phyloP scores from a whole-genome alignment of 352 stramenopile species.

The Globisporangium lucens region DNA sequence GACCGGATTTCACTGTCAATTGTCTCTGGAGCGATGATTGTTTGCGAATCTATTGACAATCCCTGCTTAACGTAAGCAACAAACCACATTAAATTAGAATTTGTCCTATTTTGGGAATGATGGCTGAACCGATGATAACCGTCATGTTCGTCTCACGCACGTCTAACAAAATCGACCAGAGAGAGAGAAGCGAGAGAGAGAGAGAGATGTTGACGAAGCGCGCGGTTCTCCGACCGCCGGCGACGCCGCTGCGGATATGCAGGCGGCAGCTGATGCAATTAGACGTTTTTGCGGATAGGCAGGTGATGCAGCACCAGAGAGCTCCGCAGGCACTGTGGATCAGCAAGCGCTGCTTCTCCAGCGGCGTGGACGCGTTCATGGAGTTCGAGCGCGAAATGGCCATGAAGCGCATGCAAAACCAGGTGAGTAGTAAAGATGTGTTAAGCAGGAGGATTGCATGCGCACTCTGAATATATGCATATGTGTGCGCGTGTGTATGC shows the following conservation, averaged over 20 bases:
- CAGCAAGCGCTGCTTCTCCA: constrained; percentile 21
- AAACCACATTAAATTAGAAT: background rate
- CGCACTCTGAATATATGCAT: background rate
- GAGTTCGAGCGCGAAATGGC: constrained; percentile 84
- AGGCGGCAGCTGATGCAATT: background rate
- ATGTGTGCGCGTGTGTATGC: background rate
- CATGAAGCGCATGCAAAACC: constrained; percentile 47
- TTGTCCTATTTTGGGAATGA: background rate
- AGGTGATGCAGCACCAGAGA: background rate
- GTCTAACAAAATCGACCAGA: background rate
- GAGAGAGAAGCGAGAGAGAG: background rate
- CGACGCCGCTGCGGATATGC: background rate
- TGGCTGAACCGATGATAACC: background rate
- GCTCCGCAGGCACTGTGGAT: background rate
- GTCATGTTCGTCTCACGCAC: background rate
- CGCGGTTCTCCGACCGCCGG: background rate
- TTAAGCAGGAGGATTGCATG: background rate
- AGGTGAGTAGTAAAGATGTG: constrained; percentile 22
- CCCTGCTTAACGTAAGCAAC: too few species aligned
- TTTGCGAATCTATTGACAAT: too few species aligned
- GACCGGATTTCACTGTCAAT: background rate
- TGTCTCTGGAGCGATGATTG: too few species aligned
- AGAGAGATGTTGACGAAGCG: constrained; percentile 4
- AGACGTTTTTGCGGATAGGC: background rate
- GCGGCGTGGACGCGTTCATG: constrained; percentile 74